phyloP scores from a whole-genome alignment of 2,329 filamentous ascomycete genomes.

The Penicillium sclerotigenum region DNA sequence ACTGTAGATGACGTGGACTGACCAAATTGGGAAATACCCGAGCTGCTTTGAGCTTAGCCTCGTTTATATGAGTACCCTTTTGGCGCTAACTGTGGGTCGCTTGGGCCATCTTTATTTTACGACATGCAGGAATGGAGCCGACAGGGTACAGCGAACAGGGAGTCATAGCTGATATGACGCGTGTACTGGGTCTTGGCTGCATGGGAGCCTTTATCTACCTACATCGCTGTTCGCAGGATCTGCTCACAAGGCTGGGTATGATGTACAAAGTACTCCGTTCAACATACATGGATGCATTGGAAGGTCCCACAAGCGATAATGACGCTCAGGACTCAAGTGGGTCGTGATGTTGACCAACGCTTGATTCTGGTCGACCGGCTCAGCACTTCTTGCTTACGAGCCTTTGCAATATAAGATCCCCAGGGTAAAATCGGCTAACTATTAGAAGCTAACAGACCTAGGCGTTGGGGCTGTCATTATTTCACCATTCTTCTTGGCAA shows the following conservation, averaged over 20 bases:
- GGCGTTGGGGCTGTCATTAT: background rate
- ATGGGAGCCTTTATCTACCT: background rate
- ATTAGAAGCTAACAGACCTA: background rate
- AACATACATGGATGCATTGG: background rate
- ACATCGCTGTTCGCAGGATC: background rate
- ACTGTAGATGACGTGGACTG: background rate
- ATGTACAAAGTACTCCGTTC: background rate
- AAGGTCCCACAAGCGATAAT: background rate
- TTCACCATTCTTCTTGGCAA: constrained; percentile 10
- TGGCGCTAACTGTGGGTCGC: background rate
- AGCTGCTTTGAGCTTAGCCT: background rate
- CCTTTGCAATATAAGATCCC: constrained; percentile 7
- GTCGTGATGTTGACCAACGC: constrained; percentile 15
- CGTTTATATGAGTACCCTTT: background rate
- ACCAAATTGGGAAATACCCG: background rate
- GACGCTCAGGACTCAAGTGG: constrained; percentile 15
- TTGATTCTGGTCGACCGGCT: constrained; percentile 20
- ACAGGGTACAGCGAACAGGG: background rate
- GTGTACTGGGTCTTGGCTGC: background rate
- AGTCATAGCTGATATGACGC: background rate
- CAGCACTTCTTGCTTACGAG: constrained; percentile 16
- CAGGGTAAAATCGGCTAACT: constrained; percentile 7
- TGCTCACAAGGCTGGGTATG: background rate
- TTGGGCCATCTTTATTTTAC: constrained; percentile 1
- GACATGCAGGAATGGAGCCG: background rate